Percentiles rank a stretch among this genome's conserved stretches.
phyloP scores from a whole-genome alignment of 169 alveolate species.

The Plasmodium cynomolgi region DNA sequence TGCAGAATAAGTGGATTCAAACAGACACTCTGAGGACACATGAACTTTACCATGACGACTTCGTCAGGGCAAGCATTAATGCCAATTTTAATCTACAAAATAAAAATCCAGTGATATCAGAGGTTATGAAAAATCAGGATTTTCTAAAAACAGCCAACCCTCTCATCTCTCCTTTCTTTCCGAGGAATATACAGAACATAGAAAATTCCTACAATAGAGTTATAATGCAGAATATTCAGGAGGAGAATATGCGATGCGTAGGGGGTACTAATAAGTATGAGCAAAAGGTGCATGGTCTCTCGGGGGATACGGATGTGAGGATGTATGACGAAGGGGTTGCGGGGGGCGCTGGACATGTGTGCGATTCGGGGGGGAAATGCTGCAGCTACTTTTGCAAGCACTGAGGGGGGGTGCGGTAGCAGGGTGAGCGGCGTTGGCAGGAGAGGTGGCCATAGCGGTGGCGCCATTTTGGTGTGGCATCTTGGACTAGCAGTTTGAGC shows the following conservation, averaged over 20 bases:
- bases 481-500: background rate
- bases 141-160: conserved; percentile 45
- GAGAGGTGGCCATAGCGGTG: background rate
- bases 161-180: conserved; percentile 30
- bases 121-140: conserved; percentile 7
- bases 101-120: conserved; percentile 11
- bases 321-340: background rate
- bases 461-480: background rate
- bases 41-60: conserved; percentile 79
- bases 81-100: conserved; percentile 36
- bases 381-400: conserved; percentile 36
- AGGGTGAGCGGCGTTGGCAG: background rate
- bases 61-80: conserved; percentile 50
- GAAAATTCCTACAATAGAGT: conserved; percentile 40
- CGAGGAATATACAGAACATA: conserved; percentile 28
- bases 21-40: conserved; percentile 80
- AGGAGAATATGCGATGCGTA: conserved; percentile 8
- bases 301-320: background rate
- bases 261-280: background rate
- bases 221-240: conserved; percentile 10
- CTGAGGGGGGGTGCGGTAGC: background rate
- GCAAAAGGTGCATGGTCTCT: background rate
- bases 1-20: conserved; percentile 81
- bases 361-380: conserved; percentile 10
- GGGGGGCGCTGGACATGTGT: background rate